Percentiles rank a stretch among this genome's conserved stretches.
These are phyloP conservation scores for Benincasa hispida DNA, from an alignment of 306 rosid species.

Conservation along the genomic window DNA sequence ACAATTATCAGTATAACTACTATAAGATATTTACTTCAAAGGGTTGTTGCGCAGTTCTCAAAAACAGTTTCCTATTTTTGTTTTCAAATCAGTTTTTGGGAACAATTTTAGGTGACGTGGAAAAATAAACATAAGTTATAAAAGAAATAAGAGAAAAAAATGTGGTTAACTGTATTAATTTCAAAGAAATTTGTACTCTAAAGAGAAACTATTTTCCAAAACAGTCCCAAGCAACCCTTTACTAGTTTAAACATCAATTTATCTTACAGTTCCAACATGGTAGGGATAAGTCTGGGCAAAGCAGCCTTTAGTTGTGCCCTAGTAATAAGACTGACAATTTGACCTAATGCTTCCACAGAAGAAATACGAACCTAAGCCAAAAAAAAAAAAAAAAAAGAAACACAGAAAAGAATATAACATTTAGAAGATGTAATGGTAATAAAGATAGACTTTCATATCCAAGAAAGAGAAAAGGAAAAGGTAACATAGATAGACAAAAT, in stretches of 20 bases:
- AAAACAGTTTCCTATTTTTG: not conserved
- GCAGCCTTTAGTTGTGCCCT: constrained; percentile 78
- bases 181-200: not conserved
- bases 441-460: not conserved
- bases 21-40: not conserved
- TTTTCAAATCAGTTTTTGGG: not conserved
- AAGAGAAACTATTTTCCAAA: not conserved
- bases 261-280: constrained; percentile 87
- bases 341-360: constrained; percentile 87
- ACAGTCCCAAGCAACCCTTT: not conserved
- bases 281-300: constrained; percentile 78
- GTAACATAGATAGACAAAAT: not conserved
- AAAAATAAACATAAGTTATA: not conserved
- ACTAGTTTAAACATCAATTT: constrained; percentile 5
- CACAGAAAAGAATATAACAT: constrained; percentile 5
- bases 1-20: not conserved
- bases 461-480: not conserved
- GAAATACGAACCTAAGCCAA: constrained; percentile 58
- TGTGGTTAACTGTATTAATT: not conserved
- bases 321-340: constrained; percentile 84
- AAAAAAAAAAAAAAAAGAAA: not conserved
- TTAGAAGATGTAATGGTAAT: constrained; percentile 1
- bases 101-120: not conserved
- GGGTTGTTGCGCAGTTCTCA: not conserved
- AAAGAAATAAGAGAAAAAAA: not conserved